Evolutionary conservation across 805 yeast species (phyloP), one percentile per base, ranked within the genome.

Genomic region (Ogataea angusta): DNA sequence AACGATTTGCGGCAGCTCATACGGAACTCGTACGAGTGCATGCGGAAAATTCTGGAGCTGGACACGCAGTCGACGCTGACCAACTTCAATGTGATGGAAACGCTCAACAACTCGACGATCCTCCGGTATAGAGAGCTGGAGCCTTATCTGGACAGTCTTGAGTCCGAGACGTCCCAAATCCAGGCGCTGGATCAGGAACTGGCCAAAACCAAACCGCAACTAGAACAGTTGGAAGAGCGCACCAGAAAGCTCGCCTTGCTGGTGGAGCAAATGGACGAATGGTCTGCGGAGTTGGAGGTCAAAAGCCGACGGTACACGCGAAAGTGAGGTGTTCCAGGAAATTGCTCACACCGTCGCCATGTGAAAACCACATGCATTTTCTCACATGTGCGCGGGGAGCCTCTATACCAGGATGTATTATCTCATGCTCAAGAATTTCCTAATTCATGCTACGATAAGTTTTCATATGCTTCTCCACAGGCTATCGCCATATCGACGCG

Each of bases 61-160:
- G 66, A 62, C 29, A 61, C 67, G 4, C 60, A 60, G 40, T 57
- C 60, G 2, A 52, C 68, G 0, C 52, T 69, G 3, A 52, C 59
- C 30, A 66, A 77, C 45, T 60, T 80, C 51, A 74, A 70, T 48
- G 57, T 75, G 10, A 47, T 79, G 23, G 76, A 75, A 40, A 75
- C 77, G 47, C 58, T 76, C 42, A 80, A 80, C 52, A 79, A 82
- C n/a, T 68, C 75, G 38, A 75, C 78, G 34, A 72, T 80, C 0
- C 59, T 78, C 46, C 74, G 73, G 50, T 76, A 74, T 38, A 67
- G 69, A 35, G 64, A 60, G 23, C 57, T 76, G 23, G 82, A 75
- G 32, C 60, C 58, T 4, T 72, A 73, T 40, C 46, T 62, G 26
- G 58, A 59, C 41, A 41, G 47, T 45, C 45, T 45, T 16, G 46